Conservation (phyloP, 78 protist species). For the Capsaspora owczarzaki region DNA sequence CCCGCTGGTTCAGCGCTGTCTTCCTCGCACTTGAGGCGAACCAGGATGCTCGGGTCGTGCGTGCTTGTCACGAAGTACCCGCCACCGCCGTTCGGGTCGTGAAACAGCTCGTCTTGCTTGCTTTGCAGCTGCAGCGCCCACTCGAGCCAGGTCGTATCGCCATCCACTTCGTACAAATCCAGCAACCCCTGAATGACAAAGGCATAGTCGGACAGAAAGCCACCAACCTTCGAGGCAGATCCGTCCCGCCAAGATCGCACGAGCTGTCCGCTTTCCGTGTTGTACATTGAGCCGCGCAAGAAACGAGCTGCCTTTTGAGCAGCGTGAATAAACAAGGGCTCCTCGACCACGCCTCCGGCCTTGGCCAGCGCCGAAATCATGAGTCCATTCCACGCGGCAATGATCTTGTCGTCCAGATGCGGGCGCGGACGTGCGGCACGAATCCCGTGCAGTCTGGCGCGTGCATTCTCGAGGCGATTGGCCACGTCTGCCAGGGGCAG, state of each 20-base stretch:
- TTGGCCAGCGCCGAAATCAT: conserved; percentile 52
- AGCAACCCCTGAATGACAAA: conserved; percentile 54
- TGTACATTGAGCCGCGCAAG: conserved; percentile 26
- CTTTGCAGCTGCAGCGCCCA: conserved; percentile 29
- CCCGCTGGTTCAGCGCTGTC: too few species aligned
- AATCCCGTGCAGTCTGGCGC: background rate
- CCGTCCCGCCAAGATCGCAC: conserved; percentile 49
- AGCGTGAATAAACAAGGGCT: conserved; percentile 1
- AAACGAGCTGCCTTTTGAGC: conserved; percentile 41
- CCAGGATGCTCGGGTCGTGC: too few species aligned
- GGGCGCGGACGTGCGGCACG: conserved; percentile 48
- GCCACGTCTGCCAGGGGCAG: too few species aligned
- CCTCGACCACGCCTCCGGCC: conserved; percentile 22
- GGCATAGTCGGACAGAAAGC: conserved; percentile 55
- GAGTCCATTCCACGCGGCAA: conserved; percentile 65
- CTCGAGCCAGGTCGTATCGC: background rate
- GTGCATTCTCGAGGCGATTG: too few species aligned
- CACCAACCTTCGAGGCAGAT: conserved; percentile 36
- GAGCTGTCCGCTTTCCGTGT: background rate
- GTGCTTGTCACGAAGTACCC: too few species aligned
- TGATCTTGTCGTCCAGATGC: conserved; percentile 63
- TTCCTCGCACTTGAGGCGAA: too few species aligned
- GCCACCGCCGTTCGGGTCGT: too few species aligned
- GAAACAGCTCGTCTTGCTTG: too few species aligned
- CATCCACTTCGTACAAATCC: conserved; percentile 29